Base-by-base conservation (phyloP, 257 asterid species). In the Forsythia suspensa region DNA sequence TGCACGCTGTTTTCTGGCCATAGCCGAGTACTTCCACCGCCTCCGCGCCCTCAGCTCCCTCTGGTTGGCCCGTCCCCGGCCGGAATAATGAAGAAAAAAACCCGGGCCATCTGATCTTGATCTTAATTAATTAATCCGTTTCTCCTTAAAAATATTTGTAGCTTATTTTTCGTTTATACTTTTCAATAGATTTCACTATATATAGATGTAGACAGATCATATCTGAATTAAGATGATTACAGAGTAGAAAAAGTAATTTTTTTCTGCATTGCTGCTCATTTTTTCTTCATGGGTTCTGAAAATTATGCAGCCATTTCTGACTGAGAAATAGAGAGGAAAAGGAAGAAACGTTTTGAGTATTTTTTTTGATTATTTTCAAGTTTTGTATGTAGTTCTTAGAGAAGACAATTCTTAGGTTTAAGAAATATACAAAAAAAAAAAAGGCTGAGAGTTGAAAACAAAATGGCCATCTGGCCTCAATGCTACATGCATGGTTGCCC, bases 11-110 rank as follows among this genome's bases (percentile, higher is more conserved):
- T 84, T 89, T 52, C 71, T 89, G 57, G 90, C 90, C 8, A 88
- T 91, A 3, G 87, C 86, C 5, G 96, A 91, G 82, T 88, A 89
- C 67, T 89, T 88, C 76, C 92, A 87, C 51, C 91, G 96, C 83
- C 92, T 89, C 36, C 94, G 94, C 0, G 82, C 94, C 20, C 91
- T 91, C 80, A 91, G 96, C 84, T 84, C 96, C 42, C 88, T 89
- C 2, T 91, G 96, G 96, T 43, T 83, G 73, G 80, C 88, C 0
- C 91, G 92, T 7, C 91, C 92, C 18, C 78, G 89, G 41, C 90
- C 65, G 2, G 90, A 88, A 42, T 86, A 80, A 84, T 7, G 18
- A 10, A 10, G 29, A 1, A 15, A 52, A 48, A 16, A 63, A 61
- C 67, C 70, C 59, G 20, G 20, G 29, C 39, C 37, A 72, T 21